Evolutionary conservation across 176 grass and related monocot species (phyloP).

Genomic region (Zoysia pacifica): DNA sequence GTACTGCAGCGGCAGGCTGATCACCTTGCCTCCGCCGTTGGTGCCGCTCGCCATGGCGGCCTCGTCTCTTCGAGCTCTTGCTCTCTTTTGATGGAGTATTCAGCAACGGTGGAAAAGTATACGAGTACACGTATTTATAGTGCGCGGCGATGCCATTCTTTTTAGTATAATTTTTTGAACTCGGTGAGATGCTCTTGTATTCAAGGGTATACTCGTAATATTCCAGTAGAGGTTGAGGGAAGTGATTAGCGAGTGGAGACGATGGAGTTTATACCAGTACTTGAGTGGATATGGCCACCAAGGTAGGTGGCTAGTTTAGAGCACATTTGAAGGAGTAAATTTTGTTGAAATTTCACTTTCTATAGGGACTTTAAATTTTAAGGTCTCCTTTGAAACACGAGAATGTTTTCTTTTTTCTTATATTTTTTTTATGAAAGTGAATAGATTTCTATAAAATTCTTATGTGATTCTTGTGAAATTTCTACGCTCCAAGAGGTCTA

Average conservation of each 20-base stretch:
- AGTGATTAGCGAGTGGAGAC: slow-evolving; percentile 18
- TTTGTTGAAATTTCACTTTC: background rate
- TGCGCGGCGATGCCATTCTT: background rate
- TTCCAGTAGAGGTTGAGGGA: background rate
- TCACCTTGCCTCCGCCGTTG: slow-evolving; percentile 37
- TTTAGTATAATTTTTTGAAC: background rate
- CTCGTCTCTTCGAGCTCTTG: background rate
- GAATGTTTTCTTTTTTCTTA: no score
- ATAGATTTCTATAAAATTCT: no score
- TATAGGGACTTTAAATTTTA: background rate
- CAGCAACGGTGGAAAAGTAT: slow-evolving; percentile 2
- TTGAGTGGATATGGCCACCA: background rate
- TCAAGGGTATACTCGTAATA: slow-evolving; percentile 2
- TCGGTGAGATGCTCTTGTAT: background rate
- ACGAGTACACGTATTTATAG: background rate
- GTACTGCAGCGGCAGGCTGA: slow-evolving; percentile 59
- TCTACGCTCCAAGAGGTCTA: no score
- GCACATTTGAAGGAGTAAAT: background rate
- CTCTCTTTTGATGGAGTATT: background rate
- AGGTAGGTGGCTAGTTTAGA: background rate
- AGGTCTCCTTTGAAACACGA: no score
- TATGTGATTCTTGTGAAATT: no score
- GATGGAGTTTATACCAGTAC: background rate
- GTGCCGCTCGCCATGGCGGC: slow-evolving; percentile 42
- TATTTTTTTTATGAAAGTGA: no score